phyloP scores from a whole-genome alignment of 352 stramenopile species.

The Pythium rishiriense region DNA sequence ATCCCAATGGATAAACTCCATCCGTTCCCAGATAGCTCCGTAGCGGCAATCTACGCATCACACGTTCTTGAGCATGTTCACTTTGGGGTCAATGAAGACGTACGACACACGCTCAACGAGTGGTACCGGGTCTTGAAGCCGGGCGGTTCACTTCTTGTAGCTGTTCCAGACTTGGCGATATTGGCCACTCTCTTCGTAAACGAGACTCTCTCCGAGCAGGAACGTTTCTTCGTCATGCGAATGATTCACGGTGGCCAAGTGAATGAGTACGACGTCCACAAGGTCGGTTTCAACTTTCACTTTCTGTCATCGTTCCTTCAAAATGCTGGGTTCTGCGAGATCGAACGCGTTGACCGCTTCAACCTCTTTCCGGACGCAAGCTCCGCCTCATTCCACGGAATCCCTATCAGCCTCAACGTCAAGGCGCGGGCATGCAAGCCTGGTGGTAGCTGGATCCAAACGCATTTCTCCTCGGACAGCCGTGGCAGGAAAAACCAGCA shows the following conservation, averaged over 20 bases:
- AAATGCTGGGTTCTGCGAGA: conserved; percentile 57
- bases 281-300: conserved; percentile 64
- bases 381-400: conserved; percentile 36
- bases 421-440: conserved; percentile 40
- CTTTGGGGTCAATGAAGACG: conserved; percentile 50
- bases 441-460: conserved; percentile 8
- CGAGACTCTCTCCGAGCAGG: conserved; percentile 45
- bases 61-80: conserved; percentile 79
- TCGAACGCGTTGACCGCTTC: conserved; percentile 49
- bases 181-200: conserved; percentile 64
- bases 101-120: conserved; percentile 56
- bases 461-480: background rate
- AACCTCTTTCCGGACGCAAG: conserved; percentile 62
- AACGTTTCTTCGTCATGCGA: conserved; percentile 65
- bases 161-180: conserved; percentile 64
- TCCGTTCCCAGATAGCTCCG: conserved; percentile 56
- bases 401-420: conserved; percentile 68
- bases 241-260: conserved; percentile 77
- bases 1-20: conserved; percentile 72
- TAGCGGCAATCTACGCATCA: conserved; percentile 65
- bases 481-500: background rate
- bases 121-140: conserved; percentile 71
- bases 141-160: conserved; percentile 53
- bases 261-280: conserved; percentile 74
- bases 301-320: conserved; percentile 50